Conservation (phyloP, 257 asterid genomes). For the Fraxinus cuspidata region DNA sequence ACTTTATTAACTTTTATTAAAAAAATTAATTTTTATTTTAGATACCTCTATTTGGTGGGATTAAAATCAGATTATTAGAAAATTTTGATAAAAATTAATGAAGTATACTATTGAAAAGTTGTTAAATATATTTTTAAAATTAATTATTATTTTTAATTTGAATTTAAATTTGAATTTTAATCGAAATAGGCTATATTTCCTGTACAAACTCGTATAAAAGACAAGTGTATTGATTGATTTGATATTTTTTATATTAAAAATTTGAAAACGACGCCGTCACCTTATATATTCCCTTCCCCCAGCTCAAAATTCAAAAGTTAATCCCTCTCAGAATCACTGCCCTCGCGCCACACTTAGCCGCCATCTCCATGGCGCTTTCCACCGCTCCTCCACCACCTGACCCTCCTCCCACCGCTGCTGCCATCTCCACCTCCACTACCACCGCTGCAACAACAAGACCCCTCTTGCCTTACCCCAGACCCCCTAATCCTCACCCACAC, state of each 20-base stretch:
- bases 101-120: too few relatives aligned
- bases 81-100: too few relatives aligned
- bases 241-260: background rate
- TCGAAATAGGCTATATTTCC: too few relatives aligned
- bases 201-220: too few relatives aligned
- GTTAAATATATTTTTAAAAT: too few relatives aligned
- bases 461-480: slow-evolving; percentile 18
- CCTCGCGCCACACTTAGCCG: background rate
- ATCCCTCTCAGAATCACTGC: background rate
- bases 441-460: slow-evolving; percentile 15
- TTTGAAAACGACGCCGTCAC: background rate
- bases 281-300: background rate
- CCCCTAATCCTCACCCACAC: background rate
- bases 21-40: too few relatives aligned
- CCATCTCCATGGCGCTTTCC: slow-evolving; percentile 32
- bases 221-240: too few relatives aligned
- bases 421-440: slow-evolving; percentile 10
- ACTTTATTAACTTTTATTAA: too few relatives aligned
- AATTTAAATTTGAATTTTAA: too few relatives aligned
- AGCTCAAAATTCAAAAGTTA: background rate
- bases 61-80: too few relatives aligned
- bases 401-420: slow-evolving; percentile 17
- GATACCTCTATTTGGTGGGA: too few relatives aligned
- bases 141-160: too few relatives aligned
- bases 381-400: slow-evolving; percentile 31